Evolutionary conservation across 345 rosid genomes (phyloP), one percentile per base, ranked within the genome.

Genomic region (Lenwebbia sp.): DNA sequence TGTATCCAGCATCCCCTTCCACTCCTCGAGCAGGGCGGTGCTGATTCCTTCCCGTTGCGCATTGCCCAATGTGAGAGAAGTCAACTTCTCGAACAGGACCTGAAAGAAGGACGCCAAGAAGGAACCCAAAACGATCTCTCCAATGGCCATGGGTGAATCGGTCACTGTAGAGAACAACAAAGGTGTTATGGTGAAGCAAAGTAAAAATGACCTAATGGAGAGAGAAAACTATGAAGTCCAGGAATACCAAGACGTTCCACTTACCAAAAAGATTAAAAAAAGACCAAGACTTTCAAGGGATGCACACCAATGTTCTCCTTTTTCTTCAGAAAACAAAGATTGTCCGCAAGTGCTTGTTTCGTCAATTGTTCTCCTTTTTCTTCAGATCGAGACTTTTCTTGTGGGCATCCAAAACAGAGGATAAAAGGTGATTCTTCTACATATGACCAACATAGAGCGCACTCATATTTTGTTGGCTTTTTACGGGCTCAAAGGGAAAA

Each of bases 391-490:
- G 47, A 44, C 47, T 44, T 44, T 44, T 44, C 47, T 44, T 44
- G 47, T 44, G 47, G 47, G 47, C 47, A 44, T 5, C 47, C 7
- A 44, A 44, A 44, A 44, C 8, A 44, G 47, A 44, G 47, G 47
- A 7, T 40, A 4, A 4, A 40, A 40, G 2, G 2, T 40, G 40
- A 4, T 2, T 2, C 3, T 40, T 40, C 4, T 40, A 4, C 40
- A 40, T 4, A 2, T 2, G 4, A 40, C 4, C 4, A 4, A 40
- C 2, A 2, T 4, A 40, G 4, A 40, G 2, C 40, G 4, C 2
- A 40, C 2, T 40, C n/a, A n/a, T n/a, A n/a, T n/a, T n/a, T n/a
- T n/a, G n/a, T n/a, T n/a, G n/a, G n/a, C n/a, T n/a, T n/a, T n/a
- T n/a, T n/a, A n/a, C n/a, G n/a, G n/a, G n/a, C n/a, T n/a, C n/a